Evolutionary conservation across 495 filamentous ascomycete species (phyloP).

Genomic region (Penicillium atrosanguineum): DNA sequence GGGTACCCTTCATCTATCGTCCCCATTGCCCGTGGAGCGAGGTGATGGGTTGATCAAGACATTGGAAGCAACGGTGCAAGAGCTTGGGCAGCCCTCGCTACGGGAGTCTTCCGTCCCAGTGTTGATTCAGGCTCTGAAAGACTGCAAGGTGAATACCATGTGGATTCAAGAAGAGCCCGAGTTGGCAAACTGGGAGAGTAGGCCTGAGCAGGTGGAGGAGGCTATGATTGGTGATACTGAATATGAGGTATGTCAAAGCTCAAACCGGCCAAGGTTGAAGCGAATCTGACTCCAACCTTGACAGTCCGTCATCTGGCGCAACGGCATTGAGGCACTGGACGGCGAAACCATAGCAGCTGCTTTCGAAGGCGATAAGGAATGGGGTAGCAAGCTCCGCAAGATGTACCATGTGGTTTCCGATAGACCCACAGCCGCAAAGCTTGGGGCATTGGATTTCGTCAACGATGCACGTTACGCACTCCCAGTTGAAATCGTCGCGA

Average conservation of each 20-base stretch:
- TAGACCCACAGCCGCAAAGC: conserved; percentile 37
- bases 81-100: conserved; percentile 29
- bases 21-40: conserved; percentile 30
- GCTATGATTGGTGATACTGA: conserved; percentile 42
- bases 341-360: conserved; percentile 30
- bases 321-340: conserved; percentile 34
- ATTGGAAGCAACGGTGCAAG: conserved; percentile 29
- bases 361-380: conserved; percentile 27
- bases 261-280: neutral
- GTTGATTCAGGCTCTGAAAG: conserved; percentile 29
- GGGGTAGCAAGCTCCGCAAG: conserved; percentile 34
- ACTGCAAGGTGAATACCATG: conserved; percentile 39
- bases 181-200: conserved; percentile 31
- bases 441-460: conserved; percentile 37
- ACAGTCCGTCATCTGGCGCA: conserved; percentile 43
- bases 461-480: conserved; percentile 35
- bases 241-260: conserved; percentile 28
- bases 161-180: conserved; percentile 40
- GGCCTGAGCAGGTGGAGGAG: conserved; percentile 34
- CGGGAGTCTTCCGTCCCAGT: conserved; percentile 23
- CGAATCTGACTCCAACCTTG: neutral
- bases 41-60: conserved; percentile 28
- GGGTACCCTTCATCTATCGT: conserved; percentile 35
- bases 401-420: conserved; percentile 35
- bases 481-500: conserved; percentile 33